Evolutionary conservation across 495 filamentous ascomycete species (phyloP), one percentile per base, ranked within the genome.

Genomic region (Trichoderma virens): DNA sequence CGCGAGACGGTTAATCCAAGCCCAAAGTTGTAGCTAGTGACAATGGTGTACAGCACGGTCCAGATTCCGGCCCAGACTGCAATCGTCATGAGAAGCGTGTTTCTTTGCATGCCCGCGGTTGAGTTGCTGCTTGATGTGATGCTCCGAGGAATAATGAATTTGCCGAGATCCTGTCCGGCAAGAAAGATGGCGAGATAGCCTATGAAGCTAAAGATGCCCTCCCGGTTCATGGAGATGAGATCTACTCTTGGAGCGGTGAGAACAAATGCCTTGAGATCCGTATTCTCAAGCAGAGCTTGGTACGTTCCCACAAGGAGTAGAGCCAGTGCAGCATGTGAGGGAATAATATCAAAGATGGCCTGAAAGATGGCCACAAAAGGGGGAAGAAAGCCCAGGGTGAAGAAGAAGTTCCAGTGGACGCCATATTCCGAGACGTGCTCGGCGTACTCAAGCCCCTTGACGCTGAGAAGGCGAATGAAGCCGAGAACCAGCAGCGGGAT

Each of bases 401-500:
- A 98, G 79, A 99, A 99, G 74, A 99, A 99, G 74, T 99, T 99
- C 94, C 94, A 99, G 73, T 99, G 94, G 13, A 98, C 91, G 34
- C 94, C 94, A 69, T 99, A 99, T 69, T 99, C 94, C 1, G 91
- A 93, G 39, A 98, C 92, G 76, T 99, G 94, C 73, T 98, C 94
- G 2, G 92, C 92, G 71, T 98, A 98, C 70, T 97, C 92, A 27
- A 97, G 78, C 11, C 91, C 90, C 75, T 98, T 99, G 70, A 98
- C 93, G 68, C 86, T 96, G 63, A 88, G 87, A 20, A 98, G 76
- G 27, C 94, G 85, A 61, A 94, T 79, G 45, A 97, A 66, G 23
- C 94, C 94, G 18, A 99, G 79, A 0, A 88, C 79, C 0, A 97
- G 79, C 5, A 99, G 76, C 13, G 95, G 94, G 47, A 95, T 71